Evolutionary conservation across 1,284 basidiomycete genomes (phyloP).

Genomic region (Rhodofomes roseus): DNA sequence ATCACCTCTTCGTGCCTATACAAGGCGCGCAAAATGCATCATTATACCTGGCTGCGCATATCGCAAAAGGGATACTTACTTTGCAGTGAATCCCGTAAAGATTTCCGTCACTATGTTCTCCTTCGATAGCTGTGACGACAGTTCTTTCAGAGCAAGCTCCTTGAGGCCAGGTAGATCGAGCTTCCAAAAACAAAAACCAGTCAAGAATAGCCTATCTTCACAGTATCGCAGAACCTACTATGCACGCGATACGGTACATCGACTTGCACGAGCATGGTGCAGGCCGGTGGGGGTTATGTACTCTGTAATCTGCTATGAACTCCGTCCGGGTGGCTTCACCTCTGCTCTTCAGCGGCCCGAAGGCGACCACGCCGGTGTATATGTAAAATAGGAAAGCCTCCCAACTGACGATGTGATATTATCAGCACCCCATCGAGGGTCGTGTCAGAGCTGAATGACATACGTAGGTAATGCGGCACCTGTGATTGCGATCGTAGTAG

Average conservation of each 20-base stretch:
- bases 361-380: constrained; percentile 15
- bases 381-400: constrained; percentile 20
- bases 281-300: constrained; percentile 2
- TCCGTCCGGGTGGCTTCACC: not conserved
- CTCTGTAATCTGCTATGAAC: not conserved
- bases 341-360: constrained; percentile 20
- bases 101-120: not conserved
- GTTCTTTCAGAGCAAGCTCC: not conserved
- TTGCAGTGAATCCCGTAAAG: not conserved
- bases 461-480: not conserved
- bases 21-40: not conserved
- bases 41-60: too few species aligned
- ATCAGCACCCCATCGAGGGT: too few species aligned
- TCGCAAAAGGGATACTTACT: not conserved
- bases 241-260: constrained; percentile 18
- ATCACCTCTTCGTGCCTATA: not conserved
- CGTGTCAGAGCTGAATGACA: too few species aligned
- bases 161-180: not conserved
- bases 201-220: not conserved
- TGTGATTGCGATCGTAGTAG: not conserved
- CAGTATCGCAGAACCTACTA: constrained; percentile 4
- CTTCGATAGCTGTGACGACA: not conserved
- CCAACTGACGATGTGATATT: constrained; percentile 10
- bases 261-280: constrained; percentile 19
- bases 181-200: not conserved